These are phyloP conservation scores for Dioszegia hungarica DNA, from an alignment of 768 basidiomycete species.

Conservation along the genomic window DNA sequence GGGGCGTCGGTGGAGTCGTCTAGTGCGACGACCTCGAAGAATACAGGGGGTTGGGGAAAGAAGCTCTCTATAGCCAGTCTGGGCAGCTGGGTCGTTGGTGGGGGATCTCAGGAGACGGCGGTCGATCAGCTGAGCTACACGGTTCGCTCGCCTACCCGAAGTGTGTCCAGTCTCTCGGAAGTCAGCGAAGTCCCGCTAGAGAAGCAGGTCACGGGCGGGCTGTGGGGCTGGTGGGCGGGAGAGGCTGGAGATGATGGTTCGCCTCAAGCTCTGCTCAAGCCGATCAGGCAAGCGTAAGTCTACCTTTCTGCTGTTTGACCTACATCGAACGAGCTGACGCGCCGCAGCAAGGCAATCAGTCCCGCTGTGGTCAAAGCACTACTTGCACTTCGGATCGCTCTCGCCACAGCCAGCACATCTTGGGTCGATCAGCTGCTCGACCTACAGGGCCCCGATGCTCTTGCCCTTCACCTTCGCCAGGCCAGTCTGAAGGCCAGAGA, in stretches of 20 bases:
- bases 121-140: not conserved
- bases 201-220: slow-evolving; percentile 59
- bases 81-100: slow-evolving; percentile 22
- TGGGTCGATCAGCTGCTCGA: slow-evolving; percentile 78
- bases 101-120: not conserved
- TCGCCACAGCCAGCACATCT: slow-evolving; percentile 71
- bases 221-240: slow-evolving; percentile 76
- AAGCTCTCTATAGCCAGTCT: slow-evolving; percentile 37
- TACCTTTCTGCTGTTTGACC: slow-evolving; percentile 25
- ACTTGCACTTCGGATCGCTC: slow-evolving; percentile 73
- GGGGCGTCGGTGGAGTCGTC: slow-evolving; percentile 3
- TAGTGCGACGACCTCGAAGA: slow-evolving; percentile 4
- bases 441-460: slow-evolving; percentile 60
- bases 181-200: slow-evolving; percentile 16
- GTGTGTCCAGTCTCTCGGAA: slow-evolving; percentile 9
- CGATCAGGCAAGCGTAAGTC: slow-evolving; percentile 52
- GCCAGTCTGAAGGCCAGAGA: slow-evolving; percentile 5
- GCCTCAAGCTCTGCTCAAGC: not conserved
- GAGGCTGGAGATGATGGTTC: slow-evolving; percentile 35
- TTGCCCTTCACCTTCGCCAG: slow-evolving; percentile 41
- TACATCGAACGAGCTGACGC: not conserved
- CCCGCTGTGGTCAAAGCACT: slow-evolving; percentile 64
- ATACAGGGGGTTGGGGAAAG: slow-evolving; percentile 25
- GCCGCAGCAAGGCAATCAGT: slow-evolving; percentile 53
- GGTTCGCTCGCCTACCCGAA: slow-evolving; percentile 2